Evolutionary conservation across 1,284 basidiomycete genomes (phyloP), one percentile per base, ranked within the genome.

Genomic region (Trichosporon sp.): DNA sequence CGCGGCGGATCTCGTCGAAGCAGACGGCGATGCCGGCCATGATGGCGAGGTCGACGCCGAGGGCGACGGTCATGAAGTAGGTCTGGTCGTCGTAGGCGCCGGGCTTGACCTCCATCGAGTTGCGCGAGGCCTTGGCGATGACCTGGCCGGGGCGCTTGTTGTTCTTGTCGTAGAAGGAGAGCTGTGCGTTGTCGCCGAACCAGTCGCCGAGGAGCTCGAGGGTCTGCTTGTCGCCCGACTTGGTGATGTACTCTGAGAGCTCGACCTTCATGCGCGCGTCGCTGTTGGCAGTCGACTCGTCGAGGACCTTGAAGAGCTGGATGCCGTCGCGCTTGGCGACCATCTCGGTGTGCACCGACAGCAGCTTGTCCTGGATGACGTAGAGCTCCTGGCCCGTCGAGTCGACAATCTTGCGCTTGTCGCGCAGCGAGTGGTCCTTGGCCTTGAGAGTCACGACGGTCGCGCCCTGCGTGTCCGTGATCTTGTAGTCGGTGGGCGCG

Each of bases 11-110:
- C 74, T 84, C 82, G 70, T 84, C 81, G 66, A 83, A 80, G 67
- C 82, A 81, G 53, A 84, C 80, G 70, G 82, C 82, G 29, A 84
- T 75, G 8, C 83, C 84, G 11, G 83, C 77, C 32, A 85, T 79
- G 27, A 84, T 74, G 4, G 82, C 77, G 11, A 83, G 74, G 70
- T 85, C 84, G 8, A 85, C 82, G n/a, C 82, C 82, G 1, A 83
- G 80, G 4, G 83, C 84, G 32, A 84, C 76, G 1, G 77, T 81
- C 6, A 83, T 76, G 56, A 77, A 76, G 75, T 83, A 83, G 25
- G 53, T 25, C 53, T 66, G 63, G 21, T 31, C 53, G 18, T 18
- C 44, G 38, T 18, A 25, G 38, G 23, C 23, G 32, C 29, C 38
- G 32, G 32, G 53, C 62, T 65, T 64, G 62, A 42, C 42, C 29